phyloP scores from a whole-genome alignment of 2,329 filamentous ascomycete genomes.

The Epicoccum sorghinum region DNA sequence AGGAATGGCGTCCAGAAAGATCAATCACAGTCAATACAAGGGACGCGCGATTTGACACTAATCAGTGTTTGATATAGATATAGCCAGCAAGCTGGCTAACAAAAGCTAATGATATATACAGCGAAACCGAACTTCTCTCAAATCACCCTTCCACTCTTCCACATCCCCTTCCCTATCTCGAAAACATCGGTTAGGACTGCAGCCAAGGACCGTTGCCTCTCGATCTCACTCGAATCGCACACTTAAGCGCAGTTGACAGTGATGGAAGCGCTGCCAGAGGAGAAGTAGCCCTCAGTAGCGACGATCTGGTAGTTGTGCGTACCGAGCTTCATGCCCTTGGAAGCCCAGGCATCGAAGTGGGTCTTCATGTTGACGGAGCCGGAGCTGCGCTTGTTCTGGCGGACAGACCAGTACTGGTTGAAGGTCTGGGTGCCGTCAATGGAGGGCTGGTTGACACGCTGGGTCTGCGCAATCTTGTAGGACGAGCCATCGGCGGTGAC shows the following conservation, averaged over 20 bases:
- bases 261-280: slow-evolving; percentile 56
- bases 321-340: slow-evolving; percentile 39
- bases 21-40: too few relatives aligned
- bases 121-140: not conserved
- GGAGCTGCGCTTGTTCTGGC: slow-evolving; percentile 38
- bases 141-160: not conserved
- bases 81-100: not conserved
- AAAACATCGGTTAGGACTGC: slow-evolving; percentile 7
- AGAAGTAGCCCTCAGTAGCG: slow-evolving; percentile 61
- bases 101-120: slow-evolving; percentile 7
- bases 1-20: too few relatives aligned
- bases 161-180: not conserved
- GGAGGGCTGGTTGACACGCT: slow-evolving; percentile 52
- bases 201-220: slow-evolving; percentile 2
- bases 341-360: slow-evolving; percentile 45
- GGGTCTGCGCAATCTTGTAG: slow-evolving; percentile 41
- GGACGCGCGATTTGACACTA: not conserved
- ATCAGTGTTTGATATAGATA: slow-evolving; percentile 1
- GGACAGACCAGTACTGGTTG: slow-evolving; percentile 58
- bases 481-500: slow-evolving; percentile 38
- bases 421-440: slow-evolving; percentile 59
- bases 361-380: slow-evolving; percentile 42
- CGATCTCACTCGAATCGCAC: not conserved
- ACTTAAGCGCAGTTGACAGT: slow-evolving; percentile 49
- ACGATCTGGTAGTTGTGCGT: slow-evolving; percentile 53